Percentiles rank a stretch among this genome's conserved stretches.
phyloP scores from a whole-genome alignment of 306 rosid genomes.

The Malus orientalis region DNA sequence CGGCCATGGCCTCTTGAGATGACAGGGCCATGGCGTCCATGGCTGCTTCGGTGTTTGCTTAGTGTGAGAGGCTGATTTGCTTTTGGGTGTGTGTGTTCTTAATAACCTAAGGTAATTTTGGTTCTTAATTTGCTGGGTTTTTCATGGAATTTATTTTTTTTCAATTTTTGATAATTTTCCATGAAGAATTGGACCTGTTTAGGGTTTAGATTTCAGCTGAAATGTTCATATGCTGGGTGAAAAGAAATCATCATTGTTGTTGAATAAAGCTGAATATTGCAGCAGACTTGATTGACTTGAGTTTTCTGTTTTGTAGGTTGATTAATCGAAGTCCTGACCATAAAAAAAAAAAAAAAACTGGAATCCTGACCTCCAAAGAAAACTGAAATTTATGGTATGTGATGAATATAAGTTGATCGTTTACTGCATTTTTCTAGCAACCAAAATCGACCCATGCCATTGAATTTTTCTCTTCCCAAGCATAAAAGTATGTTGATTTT shows the following conservation, averaged over 20 bases:
- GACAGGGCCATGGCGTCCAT: not conserved
- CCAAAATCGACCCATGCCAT: too few relatives aligned
- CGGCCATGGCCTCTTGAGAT: not conserved
- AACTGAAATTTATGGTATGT: not conserved
- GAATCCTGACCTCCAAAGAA: not conserved
- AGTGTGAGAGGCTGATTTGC: not conserved
- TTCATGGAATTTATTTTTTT: not conserved
- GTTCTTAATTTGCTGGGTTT: not conserved
- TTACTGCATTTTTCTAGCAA: not conserved
- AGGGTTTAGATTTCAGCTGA: not conserved
- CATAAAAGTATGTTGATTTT: not conserved
- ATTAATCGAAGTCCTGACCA: too few relatives aligned
- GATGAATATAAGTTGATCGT: not conserved
- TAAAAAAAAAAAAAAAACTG: not conserved
- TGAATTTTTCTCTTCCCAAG: not conserved
- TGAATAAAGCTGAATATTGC: not conserved
- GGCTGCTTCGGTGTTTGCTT: not conserved
- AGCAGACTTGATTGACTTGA: not conserved
- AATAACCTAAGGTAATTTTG: not conserved
- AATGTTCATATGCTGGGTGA: not conserved
- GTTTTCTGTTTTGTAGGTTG: not conserved
- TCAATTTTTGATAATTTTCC: not conserved
- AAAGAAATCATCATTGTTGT: not conserved
- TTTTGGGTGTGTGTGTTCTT: not conserved
- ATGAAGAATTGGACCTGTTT: not conserved